Base-by-base conservation (phyloP, 768 basidiomycete genomes). In the Lactarius hengduanensis region DNA sequence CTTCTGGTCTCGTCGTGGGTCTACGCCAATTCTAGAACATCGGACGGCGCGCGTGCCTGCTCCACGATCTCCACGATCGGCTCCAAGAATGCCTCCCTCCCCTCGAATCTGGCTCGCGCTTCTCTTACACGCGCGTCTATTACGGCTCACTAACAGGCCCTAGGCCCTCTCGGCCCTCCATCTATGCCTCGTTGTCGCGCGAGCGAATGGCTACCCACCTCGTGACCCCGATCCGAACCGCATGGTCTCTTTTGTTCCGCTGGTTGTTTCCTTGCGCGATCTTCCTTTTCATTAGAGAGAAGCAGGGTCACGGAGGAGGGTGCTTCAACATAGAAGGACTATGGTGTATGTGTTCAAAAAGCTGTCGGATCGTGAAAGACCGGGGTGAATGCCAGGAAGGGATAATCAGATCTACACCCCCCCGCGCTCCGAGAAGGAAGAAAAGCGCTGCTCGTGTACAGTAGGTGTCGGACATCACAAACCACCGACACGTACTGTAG, bases 31-130 rank as follows among this genome's bases (percentile, higher is more conserved):
- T 34, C 65, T 66, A 62, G 65, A 66, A 62, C 65, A 16, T 43
- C 38, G 32, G 45, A 32, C 45, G 38, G 65, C 47, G 47, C 30
- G 55, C 38, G 65, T 66, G 61, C 65, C 65, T 66, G 57, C 61
- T 50, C 65, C 30, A 62, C 45, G 65, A 66, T 66, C 65, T 62
- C 61, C 65, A 62, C 34, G 65, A 66, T 66, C 65, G 65, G 38
- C 28, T 16, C 45, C 30, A 34, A 32, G 47, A 16, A 7, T 45
- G 22, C 47, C 47, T 22, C 18, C 32, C 9, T 10, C 22, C 45
- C 65, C 61, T 26, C 26, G 7, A n/a, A 47, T 50, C 45, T 62
- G 60, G 65, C 60, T 57, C 45, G 7, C 3, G 32, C 34, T 36
- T 28, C 59, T 40, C 28, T 18, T 53, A 53, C 50, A 4, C 28